phyloP scores from a whole-genome alignment of 805 yeast species.

The Cephaloascus albidus region DNA sequence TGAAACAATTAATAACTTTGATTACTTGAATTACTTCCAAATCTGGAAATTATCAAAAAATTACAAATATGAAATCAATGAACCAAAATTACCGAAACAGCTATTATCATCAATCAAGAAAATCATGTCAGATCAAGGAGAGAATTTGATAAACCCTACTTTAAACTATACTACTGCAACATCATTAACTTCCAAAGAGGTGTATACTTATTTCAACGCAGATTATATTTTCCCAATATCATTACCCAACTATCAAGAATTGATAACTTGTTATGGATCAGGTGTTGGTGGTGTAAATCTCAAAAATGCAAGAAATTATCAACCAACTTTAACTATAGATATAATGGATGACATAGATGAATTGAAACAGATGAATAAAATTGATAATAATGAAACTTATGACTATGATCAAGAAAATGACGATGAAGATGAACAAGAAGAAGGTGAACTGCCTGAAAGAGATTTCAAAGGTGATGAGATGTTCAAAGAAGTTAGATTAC shows the following conservation, averaged over 20 bases:
- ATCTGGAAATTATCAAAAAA: conserved; percentile 59
- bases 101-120: conserved; percentile 17
- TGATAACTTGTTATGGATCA: conserved; percentile 68
- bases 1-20: conserved; percentile 42
- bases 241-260: conserved; percentile 66
- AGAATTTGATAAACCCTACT: conserved; percentile 12
- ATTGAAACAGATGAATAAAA: conserved; percentile 24
- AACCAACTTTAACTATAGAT: conserved; percentile 65
- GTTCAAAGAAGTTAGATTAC: conserved; percentile 39
- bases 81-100: conserved; percentile 47
- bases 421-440: conserved; percentile 13
- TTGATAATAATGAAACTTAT: conserved; percentile 20
- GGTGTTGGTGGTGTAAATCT: conserved; percentile 56
- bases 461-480: conserved; percentile 35
- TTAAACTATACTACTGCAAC: conserved; percentile 30
- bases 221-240: conserved; percentile 45
- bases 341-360: conserved; percentile 68
- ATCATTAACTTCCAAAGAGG: conserved; percentile 27
- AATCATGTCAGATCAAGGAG: conserved; percentile 26
- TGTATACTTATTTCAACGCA: conserved; percentile 38
- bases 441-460: conserved; percentile 6
- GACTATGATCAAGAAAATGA: conserved; percentile 15
- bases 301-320: conserved; percentile 44
- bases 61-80: conserved; percentile 81
- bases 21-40: conserved; percentile 57